Evolutionary conservation across 139 green algal species (phyloP), one percentile per base, ranked within the genome.

Genomic region (Limnomonas spitsbergensis): DNA sequence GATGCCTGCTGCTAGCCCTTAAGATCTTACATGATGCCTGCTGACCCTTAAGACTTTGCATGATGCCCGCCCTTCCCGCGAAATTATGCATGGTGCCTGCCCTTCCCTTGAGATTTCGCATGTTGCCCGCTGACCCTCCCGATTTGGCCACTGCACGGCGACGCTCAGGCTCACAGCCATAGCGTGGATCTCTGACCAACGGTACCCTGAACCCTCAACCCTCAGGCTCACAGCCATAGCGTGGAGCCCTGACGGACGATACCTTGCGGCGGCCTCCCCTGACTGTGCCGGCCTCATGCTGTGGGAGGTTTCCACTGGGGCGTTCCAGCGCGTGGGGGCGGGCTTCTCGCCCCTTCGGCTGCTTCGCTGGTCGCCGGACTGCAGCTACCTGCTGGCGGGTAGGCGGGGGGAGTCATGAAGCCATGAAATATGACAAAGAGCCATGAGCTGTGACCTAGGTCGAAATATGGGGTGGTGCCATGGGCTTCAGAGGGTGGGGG

Each of bases 281-380:
- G 76, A 85, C 72, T 56, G 47, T 27, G 77, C 72, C n/a, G 81
- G 87, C 3, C 40, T 91, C 38, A 68, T 81, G 37, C 66, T 91
- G 54, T 89, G 83, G 83, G 87, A 91, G 40, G 87, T 86, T 32
- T 72, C 82, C 27, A 61, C 52, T 1, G 78, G 84, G 0, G 14
- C 38, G 0, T 31, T 47, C 1, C 67, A 78, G 0, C 36, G 40
- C 1, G 54, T 89, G 67, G 27, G 67, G 4, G 69, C 82, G 2
- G 76, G 81, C 4, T 61, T 83, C 4, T 66, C 76, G 14, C 68
- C 79, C 1, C 67, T 89, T 36, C 38, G 74, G 4, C 53, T 80
- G 34, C 81, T 91, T 67, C 37, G 56, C 34, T 91, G 87, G 87
- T 88, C 82, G 4, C 87, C 87, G 2, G 80, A 82, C 39, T 85